Conservation (phyloP, 148 eudicot species). For the Nepenthes mirabilis region DNA sequence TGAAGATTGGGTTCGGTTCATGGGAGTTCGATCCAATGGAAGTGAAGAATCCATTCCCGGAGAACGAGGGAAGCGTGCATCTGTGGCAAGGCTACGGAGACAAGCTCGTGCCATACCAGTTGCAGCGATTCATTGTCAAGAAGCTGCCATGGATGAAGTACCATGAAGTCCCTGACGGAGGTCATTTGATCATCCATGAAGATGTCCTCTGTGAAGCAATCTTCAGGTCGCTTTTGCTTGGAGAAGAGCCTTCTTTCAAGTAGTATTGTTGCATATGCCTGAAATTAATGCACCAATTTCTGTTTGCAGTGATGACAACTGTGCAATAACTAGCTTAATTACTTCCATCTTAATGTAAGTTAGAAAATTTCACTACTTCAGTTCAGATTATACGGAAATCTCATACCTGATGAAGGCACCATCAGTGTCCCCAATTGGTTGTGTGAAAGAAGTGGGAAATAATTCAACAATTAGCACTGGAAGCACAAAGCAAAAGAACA, state of each 20-base stretch:
- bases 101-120: conserved; percentile 11
- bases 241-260: conserved; percentile 10
- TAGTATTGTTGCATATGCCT: background rate
- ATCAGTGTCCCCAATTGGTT: too few species aligned
- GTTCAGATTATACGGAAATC: too few species aligned
- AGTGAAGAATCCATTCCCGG: conserved; percentile 16
- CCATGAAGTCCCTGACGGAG: conserved; percentile 25
- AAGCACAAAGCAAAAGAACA: too few species aligned
- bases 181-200: conserved; percentile 25
- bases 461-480: too few species aligned
- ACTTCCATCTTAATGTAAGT: too few species aligned
- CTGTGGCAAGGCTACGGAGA: conserved; percentile 26
- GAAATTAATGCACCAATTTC: too few species aligned
- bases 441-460: too few species aligned
- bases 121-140: conserved; percentile 15
- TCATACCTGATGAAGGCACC: too few species aligned
- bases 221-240: conserved; percentile 17
- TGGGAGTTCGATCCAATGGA: conserved; percentile 37
- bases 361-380: too few species aligned
- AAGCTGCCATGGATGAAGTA: conserved; percentile 26
- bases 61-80: conserved; percentile 15
- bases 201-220: conserved; percentile 14
- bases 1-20: conserved; percentile 11
- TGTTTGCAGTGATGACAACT: too few species aligned
- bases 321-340: too few species aligned